Percentiles rank a stretch among this genome's conserved stretches.
These are phyloP conservation scores for Ophiostoma perfectum DNA, from an alignment of 2,329 filamentous ascomycete species.

Conservation along the genomic window DNA sequence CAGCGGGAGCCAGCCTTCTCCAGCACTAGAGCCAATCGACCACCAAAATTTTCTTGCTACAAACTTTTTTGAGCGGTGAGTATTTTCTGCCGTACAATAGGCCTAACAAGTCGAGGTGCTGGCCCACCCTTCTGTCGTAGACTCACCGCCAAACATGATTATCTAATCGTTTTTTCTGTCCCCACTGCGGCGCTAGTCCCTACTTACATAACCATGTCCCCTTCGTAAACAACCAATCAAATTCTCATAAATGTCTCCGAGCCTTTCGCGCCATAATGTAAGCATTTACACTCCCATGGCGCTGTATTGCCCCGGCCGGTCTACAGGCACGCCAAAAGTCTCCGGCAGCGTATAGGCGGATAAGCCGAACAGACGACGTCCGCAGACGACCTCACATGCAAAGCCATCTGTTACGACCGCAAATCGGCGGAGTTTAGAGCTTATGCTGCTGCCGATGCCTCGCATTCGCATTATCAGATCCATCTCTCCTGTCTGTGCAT, in stretches of 20 bases:
- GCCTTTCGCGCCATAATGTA: background rate
- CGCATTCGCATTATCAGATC: constrained; percentile 1
- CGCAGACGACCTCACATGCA: constrained; percentile 2
- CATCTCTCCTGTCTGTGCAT: constrained; percentile 4
- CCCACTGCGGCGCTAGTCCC: background rate
- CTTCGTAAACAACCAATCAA: background rate
- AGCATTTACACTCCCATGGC: background rate
- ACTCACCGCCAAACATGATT: background rate
- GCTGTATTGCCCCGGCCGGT: background rate
- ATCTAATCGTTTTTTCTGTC: background rate
- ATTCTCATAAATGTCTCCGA: background rate
- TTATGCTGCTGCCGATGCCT: background rate
- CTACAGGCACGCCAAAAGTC: background rate
- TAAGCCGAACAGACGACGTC: background rate
- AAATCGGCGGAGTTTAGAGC: constrained; percentile 6
- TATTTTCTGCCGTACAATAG: constrained; percentile 15
- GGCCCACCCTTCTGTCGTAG: background rate
- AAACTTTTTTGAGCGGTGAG: constrained; percentile 26
- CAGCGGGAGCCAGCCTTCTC: constrained; percentile 9
- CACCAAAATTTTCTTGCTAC: constrained; percentile 21
- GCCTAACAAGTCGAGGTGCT: background rate
- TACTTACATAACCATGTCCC: background rate
- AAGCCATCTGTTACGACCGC: background rate
- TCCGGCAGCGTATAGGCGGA: background rate
- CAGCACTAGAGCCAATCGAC: constrained; percentile 1